Conservation (phyloP, 2,329 filamentous ascomycete genomes). For the Penicillium sp. region DNA sequence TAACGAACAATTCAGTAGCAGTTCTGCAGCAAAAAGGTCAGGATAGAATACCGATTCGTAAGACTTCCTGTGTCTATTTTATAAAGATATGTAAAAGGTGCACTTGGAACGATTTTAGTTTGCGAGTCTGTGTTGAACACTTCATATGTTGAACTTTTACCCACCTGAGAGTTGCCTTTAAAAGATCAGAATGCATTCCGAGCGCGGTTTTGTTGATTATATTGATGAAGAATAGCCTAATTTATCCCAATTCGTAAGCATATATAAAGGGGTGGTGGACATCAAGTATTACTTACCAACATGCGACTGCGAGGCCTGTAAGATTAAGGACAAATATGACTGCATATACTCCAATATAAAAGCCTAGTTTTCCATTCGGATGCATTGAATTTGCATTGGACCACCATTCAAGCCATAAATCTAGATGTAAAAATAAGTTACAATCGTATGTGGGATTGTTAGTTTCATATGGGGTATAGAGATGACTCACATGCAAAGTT, state of each 20-base stretch:
- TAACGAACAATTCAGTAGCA: not conserved
- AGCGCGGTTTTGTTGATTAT: slow-evolving; percentile 7
- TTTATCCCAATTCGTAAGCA: no score
- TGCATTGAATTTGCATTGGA: slow-evolving; percentile 14
- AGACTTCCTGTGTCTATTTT: no score
- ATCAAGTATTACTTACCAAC: not conserved
- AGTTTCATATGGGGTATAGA: not conserved
- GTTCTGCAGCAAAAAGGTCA: no score
- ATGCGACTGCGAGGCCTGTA: not conserved
- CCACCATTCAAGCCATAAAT: slow-evolving; percentile 17
- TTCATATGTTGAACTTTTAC: no score
- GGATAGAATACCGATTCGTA: no score
- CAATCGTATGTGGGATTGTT: not conserved
- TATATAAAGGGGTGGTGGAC: no score
- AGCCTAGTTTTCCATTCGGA: slow-evolving; percentile 11
- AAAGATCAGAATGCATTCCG: slow-evolving; percentile 5
- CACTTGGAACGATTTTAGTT: no score
- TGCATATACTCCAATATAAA: slow-evolving; percentile 16
- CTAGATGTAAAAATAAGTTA: not conserved
- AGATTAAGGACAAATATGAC: slow-evolving; percentile 11
- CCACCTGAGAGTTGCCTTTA: slow-evolving; percentile 7
- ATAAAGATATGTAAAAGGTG: no score
- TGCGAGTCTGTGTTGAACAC: no score
- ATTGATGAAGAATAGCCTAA: not conserved
- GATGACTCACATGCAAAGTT: slow-evolving; percentile 3